A percentile compares a stretch with the other conserved stretches of the same genome.
Conservation (phyloP, 371 early-diverging fungal genomes). For the Rhizomucor pusillus region DNA sequence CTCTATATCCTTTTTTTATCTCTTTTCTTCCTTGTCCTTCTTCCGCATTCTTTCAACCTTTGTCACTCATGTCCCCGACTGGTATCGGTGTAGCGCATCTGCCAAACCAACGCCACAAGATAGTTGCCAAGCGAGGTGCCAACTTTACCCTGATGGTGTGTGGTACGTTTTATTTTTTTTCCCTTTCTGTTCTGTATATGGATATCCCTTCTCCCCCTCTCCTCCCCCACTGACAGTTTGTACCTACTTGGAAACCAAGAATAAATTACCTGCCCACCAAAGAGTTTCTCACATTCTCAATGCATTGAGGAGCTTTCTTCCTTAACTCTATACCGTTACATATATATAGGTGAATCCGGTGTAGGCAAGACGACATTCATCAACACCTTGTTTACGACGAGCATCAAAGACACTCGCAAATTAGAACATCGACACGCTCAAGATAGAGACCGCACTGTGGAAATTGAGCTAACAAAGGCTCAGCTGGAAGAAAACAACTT, state of each 20-base stretch:
- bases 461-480: constrained; percentile 61
- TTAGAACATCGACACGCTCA: constrained; percentile 30
- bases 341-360: constrained; percentile 45
- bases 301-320: too few relatives aligned
- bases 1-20: constrained; percentile 3
- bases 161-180: constrained; percentile 54
- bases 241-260: too few relatives aligned
- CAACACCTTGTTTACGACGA: constrained; percentile 72
- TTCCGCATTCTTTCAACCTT: background rate
- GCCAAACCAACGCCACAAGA: constrained; percentile 96
- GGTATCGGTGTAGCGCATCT: constrained; percentile 96
- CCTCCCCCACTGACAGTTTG: too few relatives aligned
- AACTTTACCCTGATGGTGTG: constrained; percentile 97
- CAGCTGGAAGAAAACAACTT: constrained; percentile 96
- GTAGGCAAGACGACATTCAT: constrained; percentile 75
- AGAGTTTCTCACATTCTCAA: too few relatives aligned
- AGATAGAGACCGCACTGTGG: constrained; percentile 57
- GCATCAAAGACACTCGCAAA: constrained; percentile 56
- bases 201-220: too few relatives aligned
- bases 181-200: too few relatives aligned
- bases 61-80: constrained; percentile 39
- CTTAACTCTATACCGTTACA: background rate
- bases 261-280: too few relatives aligned
- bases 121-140: constrained; percentile 87
- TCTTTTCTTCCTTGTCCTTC: constrained; percentile 6